phyloP scores from a whole-genome alignment of 192 early-diverging fungal genomes.

The Backusella tuberculispora region DNA sequence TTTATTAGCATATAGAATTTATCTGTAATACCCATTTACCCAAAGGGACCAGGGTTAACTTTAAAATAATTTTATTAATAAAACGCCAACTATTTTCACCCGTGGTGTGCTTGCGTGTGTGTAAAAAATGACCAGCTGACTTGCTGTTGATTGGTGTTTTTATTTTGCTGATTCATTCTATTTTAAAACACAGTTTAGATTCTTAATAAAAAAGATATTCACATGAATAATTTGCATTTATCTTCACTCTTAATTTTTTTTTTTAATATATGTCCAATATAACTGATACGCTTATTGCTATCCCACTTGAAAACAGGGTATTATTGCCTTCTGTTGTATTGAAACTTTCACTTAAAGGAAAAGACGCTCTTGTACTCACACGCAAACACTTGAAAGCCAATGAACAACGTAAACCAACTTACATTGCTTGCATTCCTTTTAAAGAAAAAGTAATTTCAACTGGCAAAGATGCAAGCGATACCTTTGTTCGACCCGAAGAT shows the following conservation, averaged over 20 bases:
- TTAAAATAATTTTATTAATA: no score
- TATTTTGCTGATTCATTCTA: neutral
- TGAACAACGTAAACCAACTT: conserved; percentile 24
- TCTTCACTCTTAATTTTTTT: neutral
- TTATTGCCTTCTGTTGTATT: conserved; percentile 39
- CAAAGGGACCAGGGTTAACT: no score
- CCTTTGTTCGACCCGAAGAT: neutral
- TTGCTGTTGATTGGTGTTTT: neutral
- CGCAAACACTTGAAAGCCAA: conserved; percentile 18
- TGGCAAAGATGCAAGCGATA: conserved; percentile 4
- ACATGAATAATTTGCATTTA: conserved; percentile 9
- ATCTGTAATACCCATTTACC: no score
- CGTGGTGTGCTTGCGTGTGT: neutral
- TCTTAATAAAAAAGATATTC: neutral
- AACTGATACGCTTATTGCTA: conserved; percentile 25
- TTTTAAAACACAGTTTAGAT: conserved; percentile 1
- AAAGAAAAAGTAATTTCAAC: neutral
- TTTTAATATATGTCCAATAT: conserved; percentile 9
- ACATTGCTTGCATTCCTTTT: conserved; percentile 31
- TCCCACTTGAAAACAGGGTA: conserved; percentile 36
- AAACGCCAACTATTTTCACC: neutral
- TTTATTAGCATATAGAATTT: no score
- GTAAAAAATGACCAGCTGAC: neutral
- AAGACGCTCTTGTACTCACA: conserved; percentile 28
- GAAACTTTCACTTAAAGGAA: conserved; percentile 27